Evolutionary conservation across 768 basidiomycete genomes (phyloP).

Genomic region (Tricholoma terreum): DNA sequence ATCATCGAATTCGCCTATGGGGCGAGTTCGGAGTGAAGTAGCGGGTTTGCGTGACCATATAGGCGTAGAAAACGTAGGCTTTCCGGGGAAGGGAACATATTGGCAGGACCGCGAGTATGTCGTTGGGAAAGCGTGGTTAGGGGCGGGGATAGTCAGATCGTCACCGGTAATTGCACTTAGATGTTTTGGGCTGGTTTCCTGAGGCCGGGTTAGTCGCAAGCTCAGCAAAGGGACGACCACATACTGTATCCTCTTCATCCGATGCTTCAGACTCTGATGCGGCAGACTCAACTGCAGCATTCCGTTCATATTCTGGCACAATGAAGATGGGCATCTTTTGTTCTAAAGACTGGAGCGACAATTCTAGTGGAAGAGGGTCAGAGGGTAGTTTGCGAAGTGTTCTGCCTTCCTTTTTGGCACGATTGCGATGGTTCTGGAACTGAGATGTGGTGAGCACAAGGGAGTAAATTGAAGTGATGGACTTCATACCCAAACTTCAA

Average conservation of each 20-base stretch:
- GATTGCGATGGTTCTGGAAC: constrained; percentile 55
- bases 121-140: constrained; percentile 27
- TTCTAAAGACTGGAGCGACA: constrained; percentile 24
- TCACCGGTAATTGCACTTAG: background rate
- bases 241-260: constrained; percentile 11
- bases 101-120: constrained; percentile 6
- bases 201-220: background rate
- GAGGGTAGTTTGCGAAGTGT: constrained; percentile 15
- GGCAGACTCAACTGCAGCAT: constrained; percentile 4
- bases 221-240: background rate
- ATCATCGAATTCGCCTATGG: constrained; percentile 23
- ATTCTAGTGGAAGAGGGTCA: constrained; percentile 17
- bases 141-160: constrained; percentile 5
- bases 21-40: background rate
- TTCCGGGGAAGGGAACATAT: constrained; percentile 10
- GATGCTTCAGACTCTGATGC: constrained; percentile 11
- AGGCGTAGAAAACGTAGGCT: constrained; percentile 26
- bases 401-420: constrained; percentile 32
- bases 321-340: constrained; percentile 23
- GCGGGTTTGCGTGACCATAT: constrained; percentile 31
- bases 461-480: background rate
- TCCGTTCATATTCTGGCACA: constrained; percentile 16
- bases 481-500: constrained; percentile 54
- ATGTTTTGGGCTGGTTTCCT: background rate
- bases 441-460: constrained; percentile 12